These are phyloP conservation scores for Pascua sp. DNA, from an alignment of 1,284 basidiomycete species.

Conservation along the genomic window DNA sequence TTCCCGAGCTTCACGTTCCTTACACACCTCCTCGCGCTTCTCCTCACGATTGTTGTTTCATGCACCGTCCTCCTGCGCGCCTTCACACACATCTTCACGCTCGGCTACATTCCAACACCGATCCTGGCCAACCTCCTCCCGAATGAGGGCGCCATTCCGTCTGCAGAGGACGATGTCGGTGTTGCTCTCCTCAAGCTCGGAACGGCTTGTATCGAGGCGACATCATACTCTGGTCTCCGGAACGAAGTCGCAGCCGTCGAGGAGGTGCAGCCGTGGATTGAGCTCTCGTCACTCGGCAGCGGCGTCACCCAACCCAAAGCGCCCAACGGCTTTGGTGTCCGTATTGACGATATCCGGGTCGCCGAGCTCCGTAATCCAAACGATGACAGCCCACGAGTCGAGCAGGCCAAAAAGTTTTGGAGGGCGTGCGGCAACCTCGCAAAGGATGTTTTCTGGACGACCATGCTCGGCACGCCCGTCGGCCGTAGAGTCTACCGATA, in stretches of 20 bases:
- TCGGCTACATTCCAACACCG: conserved; percentile 45
- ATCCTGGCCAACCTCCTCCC: conserved; percentile 38
- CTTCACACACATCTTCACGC: conserved; percentile 43
- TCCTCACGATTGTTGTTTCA: conserved; percentile 38
- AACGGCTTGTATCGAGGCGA: conserved; percentile 45
- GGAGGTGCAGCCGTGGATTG: conserved; percentile 33
- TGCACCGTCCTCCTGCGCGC: conserved; percentile 40
- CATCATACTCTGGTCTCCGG: conserved; percentile 41
- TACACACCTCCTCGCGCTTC: conserved; percentile 44
- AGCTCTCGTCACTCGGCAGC: conserved; percentile 19
- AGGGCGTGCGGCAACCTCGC: conserved; percentile 17
- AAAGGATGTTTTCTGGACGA: conserved; percentile 18
- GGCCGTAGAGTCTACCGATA: conserved; percentile 20
- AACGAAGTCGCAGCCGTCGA: conserved; percentile 42
- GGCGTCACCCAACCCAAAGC: neutral
- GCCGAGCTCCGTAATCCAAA: conserved; percentile 30
- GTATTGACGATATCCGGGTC: conserved; percentile 43
- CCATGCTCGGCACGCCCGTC: conserved; percentile 28
- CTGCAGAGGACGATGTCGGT: conserved; percentile 43
- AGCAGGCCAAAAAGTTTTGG: conserved; percentile 31
- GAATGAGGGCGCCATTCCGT: conserved; percentile 39
- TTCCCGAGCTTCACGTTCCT: conserved; percentile 49
- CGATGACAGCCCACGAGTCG: conserved; percentile 24
- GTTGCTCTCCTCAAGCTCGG: conserved; percentile 45
- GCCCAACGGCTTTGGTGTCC: conserved; percentile 32